Evolutionary conservation across 106 monocot genomes (phyloP).

Genomic region (Dendrobium catenatum): DNA sequence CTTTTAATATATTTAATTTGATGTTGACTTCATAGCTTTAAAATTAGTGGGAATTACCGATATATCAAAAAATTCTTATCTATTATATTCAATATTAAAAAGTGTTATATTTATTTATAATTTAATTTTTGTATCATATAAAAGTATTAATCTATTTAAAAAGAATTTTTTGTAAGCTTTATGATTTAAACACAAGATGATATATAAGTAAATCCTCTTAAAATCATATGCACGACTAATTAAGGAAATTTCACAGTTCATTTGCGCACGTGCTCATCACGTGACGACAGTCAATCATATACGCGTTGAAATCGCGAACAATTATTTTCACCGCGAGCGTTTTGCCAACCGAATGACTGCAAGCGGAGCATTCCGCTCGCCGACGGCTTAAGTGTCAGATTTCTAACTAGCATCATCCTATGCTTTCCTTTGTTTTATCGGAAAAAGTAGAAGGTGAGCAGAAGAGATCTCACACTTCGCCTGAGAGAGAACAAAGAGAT

Average conservation of each 20-base stretch:
- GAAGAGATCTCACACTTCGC: neutral
- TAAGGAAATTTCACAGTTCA: neutral
- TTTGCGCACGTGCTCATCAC: neutral
- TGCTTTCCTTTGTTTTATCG: neutral
- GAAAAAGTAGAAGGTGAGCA: neutral
- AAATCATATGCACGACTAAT: neutral
- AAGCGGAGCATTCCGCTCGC: neutral
- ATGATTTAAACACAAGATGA: too few species aligned
- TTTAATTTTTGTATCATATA: too few species aligned
- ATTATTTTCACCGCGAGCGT: neutral
- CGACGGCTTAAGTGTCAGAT: neutral
- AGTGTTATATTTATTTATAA: too few species aligned
- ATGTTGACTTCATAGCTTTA: too few species aligned
- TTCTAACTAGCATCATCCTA: neutral
- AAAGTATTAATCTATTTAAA: too few species aligned
- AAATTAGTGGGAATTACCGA: too few species aligned
- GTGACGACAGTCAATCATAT: neutral
- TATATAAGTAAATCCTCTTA: too few species aligned
- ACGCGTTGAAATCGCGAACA: neutral
- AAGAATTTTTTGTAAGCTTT: too few species aligned
- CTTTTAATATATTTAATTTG: too few species aligned
- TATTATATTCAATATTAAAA: too few species aligned
- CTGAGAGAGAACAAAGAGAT: conserved; percentile 4
- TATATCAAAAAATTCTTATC: too few species aligned
- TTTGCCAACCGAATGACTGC: neutral